Percentiles rank a stretch among this genome's conserved stretches.
Conservation (phyloP, 192 early-diverging fungal species). For the Obelidium mucronatum region DNA sequence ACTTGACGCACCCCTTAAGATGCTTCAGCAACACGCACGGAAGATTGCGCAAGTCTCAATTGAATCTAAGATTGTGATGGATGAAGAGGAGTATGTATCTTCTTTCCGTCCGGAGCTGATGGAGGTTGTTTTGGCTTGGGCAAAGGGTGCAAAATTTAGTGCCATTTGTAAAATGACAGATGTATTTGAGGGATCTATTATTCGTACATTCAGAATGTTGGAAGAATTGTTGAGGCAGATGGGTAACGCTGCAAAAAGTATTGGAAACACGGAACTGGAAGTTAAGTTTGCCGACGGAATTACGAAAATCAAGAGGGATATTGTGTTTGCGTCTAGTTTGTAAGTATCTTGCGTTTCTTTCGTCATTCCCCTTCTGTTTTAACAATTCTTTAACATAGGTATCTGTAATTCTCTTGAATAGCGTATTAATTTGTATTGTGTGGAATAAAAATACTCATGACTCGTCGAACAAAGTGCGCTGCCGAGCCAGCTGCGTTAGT, state of each 20-base stretch:
- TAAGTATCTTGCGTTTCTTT: constrained; percentile 52
- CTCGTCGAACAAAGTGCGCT: too few relatives aligned
- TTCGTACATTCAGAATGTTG: constrained; percentile 85
- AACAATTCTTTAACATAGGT: too few relatives aligned
- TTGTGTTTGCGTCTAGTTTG: constrained; percentile 95
- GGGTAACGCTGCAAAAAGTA: constrained; percentile 87
- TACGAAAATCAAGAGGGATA: constrained; percentile 92
- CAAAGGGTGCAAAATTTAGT: constrained; percentile 86
- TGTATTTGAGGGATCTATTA: constrained; percentile 93
- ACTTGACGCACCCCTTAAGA: constrained; percentile 73
- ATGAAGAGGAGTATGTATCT: constrained; percentile 88
- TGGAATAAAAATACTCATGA: too few relatives aligned
- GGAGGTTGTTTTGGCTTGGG: constrained; percentile 95
- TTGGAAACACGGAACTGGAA: constrained; percentile 93
- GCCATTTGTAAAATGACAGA: constrained; percentile 96
- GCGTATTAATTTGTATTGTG: too few relatives aligned
- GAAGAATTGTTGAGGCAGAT: constrained; percentile 94
- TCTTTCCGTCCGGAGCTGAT: constrained; percentile 89
- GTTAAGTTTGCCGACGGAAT: constrained; percentile 94
- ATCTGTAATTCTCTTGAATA: too few relatives aligned
- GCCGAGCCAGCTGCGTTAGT: too few relatives aligned
- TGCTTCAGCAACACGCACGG: constrained; percentile 85
- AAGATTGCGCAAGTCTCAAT: constrained; percentile 85
- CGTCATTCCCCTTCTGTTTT: not conserved
- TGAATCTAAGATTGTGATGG: constrained; percentile 87